Evolutionary conservation across 2,329 filamentous ascomycete genomes (phyloP).

Genomic region (Penicillium sp.): DNA sequence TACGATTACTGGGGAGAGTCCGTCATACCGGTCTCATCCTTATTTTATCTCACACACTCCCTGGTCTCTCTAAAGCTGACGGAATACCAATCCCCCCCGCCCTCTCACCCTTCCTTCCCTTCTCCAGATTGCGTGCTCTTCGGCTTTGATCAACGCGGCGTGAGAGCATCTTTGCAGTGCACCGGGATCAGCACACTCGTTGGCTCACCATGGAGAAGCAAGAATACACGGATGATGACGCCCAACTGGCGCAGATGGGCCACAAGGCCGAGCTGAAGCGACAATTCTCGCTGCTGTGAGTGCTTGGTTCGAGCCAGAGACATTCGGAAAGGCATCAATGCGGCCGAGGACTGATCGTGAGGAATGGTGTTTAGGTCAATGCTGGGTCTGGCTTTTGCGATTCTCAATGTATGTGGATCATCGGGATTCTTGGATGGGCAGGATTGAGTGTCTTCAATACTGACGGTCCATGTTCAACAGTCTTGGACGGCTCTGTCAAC

Average conservation of each 20-base stretch:
- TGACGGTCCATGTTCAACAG: conserved; percentile 15
- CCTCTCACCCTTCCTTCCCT: too few species aligned
- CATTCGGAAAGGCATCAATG: not conserved
- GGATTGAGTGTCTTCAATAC: not conserved
- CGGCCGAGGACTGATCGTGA: conserved; percentile 6
- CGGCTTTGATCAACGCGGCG: too few species aligned
- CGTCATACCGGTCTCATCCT: too few species aligned
- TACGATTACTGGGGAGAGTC: too few species aligned
- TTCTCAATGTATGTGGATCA: conserved; percentile 45
- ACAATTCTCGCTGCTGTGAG: conserved; percentile 50
- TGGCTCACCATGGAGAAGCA: conserved; percentile 11
- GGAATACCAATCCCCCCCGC: too few species aligned
- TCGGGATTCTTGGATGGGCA: not conserved
- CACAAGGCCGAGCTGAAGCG: conserved; percentile 54
- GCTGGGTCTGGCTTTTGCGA: conserved; percentile 58
- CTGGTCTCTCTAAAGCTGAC: too few species aligned
- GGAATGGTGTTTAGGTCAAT: conserved; percentile 40
- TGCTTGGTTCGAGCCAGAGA: not conserved
- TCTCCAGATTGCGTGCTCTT: too few species aligned
- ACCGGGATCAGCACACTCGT: not conserved
- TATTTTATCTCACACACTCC: too few species aligned
- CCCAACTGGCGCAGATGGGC: conserved; percentile 50
- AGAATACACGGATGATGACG: conserved; percentile 38
- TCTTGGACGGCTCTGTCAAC: conserved; percentile 58
- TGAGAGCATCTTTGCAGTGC: too few species aligned